Evolutionary conservation across 2,329 filamentous ascomycete species (phyloP).

Genomic region (Penicillium sp.): DNA sequence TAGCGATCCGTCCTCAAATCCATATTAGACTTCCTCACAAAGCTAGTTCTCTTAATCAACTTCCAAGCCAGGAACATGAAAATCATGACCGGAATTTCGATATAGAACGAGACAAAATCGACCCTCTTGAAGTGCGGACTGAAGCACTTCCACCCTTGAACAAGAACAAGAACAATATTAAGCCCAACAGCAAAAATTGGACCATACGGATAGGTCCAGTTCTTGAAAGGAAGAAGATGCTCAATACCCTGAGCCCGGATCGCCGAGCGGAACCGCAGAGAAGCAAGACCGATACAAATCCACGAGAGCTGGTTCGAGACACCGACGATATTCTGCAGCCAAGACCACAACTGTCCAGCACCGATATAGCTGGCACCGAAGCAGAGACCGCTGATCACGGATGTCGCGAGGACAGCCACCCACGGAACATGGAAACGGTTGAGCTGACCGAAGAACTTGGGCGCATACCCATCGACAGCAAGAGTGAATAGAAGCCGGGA

Average conservation of each 20-base stretch:
- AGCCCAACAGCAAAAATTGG: constrained; percentile 57
- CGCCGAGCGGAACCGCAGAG: constrained; percentile 62
- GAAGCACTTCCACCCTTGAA: constrained; percentile 62
- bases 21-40: constrained; percentile 49
- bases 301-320: constrained; percentile 67
- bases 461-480: constrained; percentile 56
- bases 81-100: constrained; percentile 61
- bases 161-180: constrained; percentile 59
- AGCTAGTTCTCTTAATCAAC: constrained; percentile 46
- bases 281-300: constrained; percentile 62
- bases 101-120: constrained; percentile 63
- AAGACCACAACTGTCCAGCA: constrained; percentile 63
- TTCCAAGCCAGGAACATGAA: constrained; percentile 59
- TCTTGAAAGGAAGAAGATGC: constrained; percentile 62
- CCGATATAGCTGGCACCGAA: constrained; percentile 66
- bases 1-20: constrained; percentile 52
- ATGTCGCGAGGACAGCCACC: constrained; percentile 55
- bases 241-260: constrained; percentile 59
- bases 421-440: constrained; percentile 54
- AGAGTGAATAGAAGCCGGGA: constrained; percentile 58
- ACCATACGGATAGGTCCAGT: constrained; percentile 65
- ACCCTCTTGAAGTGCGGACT: constrained; percentile 57
- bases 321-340: constrained; percentile 66
- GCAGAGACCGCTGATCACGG: constrained; percentile 56
- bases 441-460: constrained; percentile 52